These are phyloP conservation scores for Larix sibirica DNA, from an alignment of 83 land plant species.

Conservation along the genomic window DNA sequence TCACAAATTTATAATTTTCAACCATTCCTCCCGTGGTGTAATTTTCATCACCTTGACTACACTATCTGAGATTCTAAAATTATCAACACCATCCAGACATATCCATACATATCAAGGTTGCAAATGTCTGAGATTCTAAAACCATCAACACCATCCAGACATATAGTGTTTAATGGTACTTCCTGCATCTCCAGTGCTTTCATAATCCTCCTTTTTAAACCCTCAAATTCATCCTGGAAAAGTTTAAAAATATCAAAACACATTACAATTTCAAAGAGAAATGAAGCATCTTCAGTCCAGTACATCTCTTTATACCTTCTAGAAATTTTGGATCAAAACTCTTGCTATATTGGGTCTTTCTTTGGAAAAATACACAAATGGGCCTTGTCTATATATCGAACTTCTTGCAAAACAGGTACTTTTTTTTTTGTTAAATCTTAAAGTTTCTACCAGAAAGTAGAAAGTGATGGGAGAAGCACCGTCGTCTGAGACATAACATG, in stretches of 20 bases:
- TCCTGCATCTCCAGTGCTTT: not conserved
- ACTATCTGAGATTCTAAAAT: too few relatives aligned
- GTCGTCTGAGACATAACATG: too few relatives aligned
- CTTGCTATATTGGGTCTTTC: slow-evolving; percentile 65
- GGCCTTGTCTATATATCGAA: too few relatives aligned
- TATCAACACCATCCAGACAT: too few relatives aligned
- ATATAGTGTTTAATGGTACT: not conserved
- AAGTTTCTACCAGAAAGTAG: too few relatives aligned
- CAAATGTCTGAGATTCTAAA: slow-evolving; percentile 18
- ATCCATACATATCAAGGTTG: too few relatives aligned
- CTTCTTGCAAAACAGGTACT: too few relatives aligned
- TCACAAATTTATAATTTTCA: too few relatives aligned
- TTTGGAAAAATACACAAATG: slow-evolving; percentile 69
- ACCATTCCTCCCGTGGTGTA: not conserved
- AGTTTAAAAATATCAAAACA: not conserved
- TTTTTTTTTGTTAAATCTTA: too few relatives aligned
- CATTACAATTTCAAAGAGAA: not conserved
- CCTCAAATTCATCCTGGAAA: slow-evolving; percentile 25
- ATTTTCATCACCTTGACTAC: slow-evolving; percentile 36
- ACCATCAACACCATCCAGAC: not conserved
- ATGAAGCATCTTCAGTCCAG: slow-evolving; percentile 41
- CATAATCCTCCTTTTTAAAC: too few relatives aligned
- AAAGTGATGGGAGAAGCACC: too few relatives aligned
- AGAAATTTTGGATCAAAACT: slow-evolving; percentile 54
- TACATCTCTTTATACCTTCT: too few relatives aligned